phyloP scores from a whole-genome alignment of 805 yeast genomes.

The Sugiyamaella americana region DNA sequence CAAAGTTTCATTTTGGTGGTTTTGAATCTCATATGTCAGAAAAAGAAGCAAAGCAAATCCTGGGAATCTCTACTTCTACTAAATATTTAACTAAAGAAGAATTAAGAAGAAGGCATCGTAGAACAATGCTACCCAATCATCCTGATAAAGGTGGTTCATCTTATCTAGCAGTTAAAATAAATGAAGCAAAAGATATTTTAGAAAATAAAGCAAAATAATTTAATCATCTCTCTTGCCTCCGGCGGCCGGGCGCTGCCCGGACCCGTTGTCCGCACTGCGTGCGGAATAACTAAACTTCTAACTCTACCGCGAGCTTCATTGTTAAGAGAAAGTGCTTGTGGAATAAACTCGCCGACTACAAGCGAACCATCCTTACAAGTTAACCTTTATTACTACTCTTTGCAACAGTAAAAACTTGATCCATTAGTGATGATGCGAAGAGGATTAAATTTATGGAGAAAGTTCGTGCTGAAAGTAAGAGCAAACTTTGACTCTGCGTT shows the following conservation, averaged over 20 bases:
- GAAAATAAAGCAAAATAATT: conserved; percentile 28
- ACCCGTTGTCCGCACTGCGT: no score
- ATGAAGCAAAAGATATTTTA: conserved; percentile 82
- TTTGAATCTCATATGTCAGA: conserved; percentile 40
- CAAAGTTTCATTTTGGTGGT: conserved; percentile 31
- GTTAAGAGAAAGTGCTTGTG: no score
- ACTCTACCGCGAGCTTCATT: no score
- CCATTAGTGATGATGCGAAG: no score
- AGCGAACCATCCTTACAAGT: no score
- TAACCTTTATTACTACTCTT: no score
- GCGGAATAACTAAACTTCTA: no score
- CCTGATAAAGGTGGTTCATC: conserved; percentile 95
- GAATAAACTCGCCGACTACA: no score
- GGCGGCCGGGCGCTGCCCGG: background rate
- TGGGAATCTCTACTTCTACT: conserved; percentile 28
- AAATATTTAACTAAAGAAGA: conserved; percentile 38
- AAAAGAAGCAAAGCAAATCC: conserved; percentile 47
- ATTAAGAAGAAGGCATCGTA: conserved; percentile 75
- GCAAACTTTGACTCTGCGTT: no score
- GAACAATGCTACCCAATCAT: conserved; percentile 81
- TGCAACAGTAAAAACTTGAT: no score
- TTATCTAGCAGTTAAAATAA: conserved; percentile 81
- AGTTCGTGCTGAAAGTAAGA: no score
- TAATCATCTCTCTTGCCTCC: background rate
- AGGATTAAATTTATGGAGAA: no score